These are phyloP conservation scores for Saprolegnia parasitica DNA, from an alignment of 352 stramenopile species.

Conservation along the genomic window DNA sequence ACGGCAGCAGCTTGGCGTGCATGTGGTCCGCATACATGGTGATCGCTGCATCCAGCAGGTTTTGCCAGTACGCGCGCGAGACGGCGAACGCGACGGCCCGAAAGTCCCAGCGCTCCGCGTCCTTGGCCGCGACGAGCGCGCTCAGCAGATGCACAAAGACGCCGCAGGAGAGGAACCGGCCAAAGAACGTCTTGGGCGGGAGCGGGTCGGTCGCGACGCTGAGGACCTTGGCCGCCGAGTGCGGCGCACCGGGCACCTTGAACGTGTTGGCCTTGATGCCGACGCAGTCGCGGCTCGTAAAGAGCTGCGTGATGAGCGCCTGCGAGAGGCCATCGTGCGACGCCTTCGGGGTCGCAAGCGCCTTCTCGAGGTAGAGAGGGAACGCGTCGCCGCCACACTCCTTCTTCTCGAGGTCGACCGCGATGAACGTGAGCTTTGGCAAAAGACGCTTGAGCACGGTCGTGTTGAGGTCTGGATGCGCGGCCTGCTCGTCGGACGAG, in stretches of 20 bases:
- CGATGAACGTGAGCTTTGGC: constrained; percentile 22
- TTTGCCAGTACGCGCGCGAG: neutral
- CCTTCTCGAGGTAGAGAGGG: constrained; percentile 21
- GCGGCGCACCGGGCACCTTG: constrained; percentile 1
- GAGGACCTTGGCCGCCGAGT: constrained; percentile 15
- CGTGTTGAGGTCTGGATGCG: neutral
- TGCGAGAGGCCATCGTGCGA: neutral
- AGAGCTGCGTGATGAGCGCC: constrained; percentile 8
- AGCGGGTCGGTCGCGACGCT: neutral
- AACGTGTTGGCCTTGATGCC: constrained; percentile 24
- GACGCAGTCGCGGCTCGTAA: constrained; percentile 16
- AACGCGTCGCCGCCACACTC: constrained; percentile 20
- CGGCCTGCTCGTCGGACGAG: neutral
- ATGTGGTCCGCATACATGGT: constrained; percentile 20
- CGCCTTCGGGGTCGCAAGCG: neutral
- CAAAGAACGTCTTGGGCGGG: constrained; percentile 16
- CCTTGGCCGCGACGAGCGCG: neutral
- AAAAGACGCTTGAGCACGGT: constrained; percentile 16
- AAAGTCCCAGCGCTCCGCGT: neutral
- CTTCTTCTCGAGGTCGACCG: constrained; percentile 25
- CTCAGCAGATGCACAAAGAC: constrained; percentile 16
- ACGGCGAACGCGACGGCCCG: neutral
- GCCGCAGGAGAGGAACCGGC: constrained; percentile 9
- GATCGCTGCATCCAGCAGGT: neutral
- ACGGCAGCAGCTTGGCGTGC: constrained; percentile 23